Percentiles rank a stretch among this genome's conserved stretches.
phyloP scores from a whole-genome alignment of 73 alveolate species.

The Blepharisma stoltei region DNA sequence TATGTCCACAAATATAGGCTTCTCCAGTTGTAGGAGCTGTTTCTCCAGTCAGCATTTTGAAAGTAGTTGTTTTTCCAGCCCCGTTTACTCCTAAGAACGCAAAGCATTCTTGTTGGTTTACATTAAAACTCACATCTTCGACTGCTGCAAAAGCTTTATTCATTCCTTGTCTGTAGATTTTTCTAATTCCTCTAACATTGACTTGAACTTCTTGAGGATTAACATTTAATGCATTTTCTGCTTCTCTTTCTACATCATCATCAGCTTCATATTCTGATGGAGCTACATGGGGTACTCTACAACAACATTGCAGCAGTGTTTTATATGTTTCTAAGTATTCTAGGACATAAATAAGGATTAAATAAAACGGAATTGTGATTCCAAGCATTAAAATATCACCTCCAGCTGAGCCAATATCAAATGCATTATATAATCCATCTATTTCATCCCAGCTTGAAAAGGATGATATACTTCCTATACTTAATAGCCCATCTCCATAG shows the following conservation, averaged over 20 bases:
- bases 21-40: constrained; percentile 80
- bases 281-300: constrained; percentile 29
- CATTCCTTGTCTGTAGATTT: constrained; percentile 47
- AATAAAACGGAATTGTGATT: constrained; percentile 36
- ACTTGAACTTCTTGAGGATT: constrained; percentile 45
- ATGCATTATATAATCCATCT: constrained; percentile 25
- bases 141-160: constrained; percentile 74
- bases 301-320: constrained; percentile 27
- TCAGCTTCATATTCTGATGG: constrained; percentile 50
- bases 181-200: constrained; percentile 57
- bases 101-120: constrained; percentile 94
- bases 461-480: constrained; percentile 27
- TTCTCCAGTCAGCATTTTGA: constrained; percentile 91
- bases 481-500: constrained; percentile 35
- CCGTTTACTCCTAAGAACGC: constrained; percentile 97
- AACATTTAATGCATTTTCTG: constrained; percentile 42
- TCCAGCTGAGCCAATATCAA: constrained; percentile 45
- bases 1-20: constrained; percentile 77
- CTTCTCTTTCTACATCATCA: constrained; percentile 73
- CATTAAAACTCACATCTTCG: constrained; percentile 78
- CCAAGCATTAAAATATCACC: constrained; percentile 38
- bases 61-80: constrained; percentile 97
- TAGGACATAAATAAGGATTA: constrained; percentile 36
- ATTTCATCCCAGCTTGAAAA: constrained; percentile 38
- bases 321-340: constrained; percentile 45